Evolutionary conservation across 257 asterid genomes (phyloP).

Genomic region (Solanum neorickii): DNA sequence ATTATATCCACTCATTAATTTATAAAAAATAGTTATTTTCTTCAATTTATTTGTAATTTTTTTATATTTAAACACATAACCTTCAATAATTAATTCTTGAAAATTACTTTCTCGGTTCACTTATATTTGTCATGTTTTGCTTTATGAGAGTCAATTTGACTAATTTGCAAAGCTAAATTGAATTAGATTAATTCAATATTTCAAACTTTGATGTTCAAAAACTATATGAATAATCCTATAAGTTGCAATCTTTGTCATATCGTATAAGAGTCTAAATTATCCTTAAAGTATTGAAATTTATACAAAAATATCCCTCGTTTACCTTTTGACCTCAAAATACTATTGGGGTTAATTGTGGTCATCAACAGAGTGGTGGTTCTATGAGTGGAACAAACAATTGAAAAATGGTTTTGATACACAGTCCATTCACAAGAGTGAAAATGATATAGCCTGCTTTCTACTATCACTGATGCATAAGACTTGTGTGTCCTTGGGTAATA

Average conservation of each 20-base stretch:
- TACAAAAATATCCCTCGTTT: no score
- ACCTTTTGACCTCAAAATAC: no score
- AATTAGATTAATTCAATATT: no score
- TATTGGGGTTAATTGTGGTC: constrained; percentile 16
- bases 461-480: constrained; percentile 48
- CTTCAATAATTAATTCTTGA: not conserved
- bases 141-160: not conserved
- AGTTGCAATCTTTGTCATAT: not conserved
- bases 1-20: no score
- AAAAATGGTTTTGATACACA: constrained; percentile 15
- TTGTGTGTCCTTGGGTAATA: constrained; percentile 26
- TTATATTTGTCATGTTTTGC: not conserved
- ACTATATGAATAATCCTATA: no score
- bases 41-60: not conserved
- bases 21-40: no score
- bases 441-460: constrained; percentile 25
- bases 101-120: not conserved
- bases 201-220: no score
- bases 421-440: constrained; percentile 41
- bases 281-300: no score
- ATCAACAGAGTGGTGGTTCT: constrained; percentile 45
- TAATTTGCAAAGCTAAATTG: no score
- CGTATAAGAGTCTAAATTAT: no score
- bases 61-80: not conserved
- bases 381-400: constrained; percentile 30